Evolutionary conservation across 202 grass and related monocot genomes (phyloP), one percentile per base, ranked within the genome.

Genomic region (Panicum hallii): DNA sequence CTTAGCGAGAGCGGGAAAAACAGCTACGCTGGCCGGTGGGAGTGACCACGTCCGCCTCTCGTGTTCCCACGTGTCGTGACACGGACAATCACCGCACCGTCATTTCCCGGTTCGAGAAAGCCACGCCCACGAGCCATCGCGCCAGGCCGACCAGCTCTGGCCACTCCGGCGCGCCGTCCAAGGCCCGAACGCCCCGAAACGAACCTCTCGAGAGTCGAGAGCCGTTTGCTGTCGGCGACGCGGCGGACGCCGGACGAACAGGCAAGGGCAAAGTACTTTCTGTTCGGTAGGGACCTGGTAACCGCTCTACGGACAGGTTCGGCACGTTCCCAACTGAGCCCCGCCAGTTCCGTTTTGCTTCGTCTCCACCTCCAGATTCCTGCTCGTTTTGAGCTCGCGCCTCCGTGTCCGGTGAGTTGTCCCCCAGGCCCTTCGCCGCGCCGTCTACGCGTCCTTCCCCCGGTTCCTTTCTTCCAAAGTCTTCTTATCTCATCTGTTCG

Each of bases 361-460:
- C 53, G 66, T 44, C 67, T 54, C 30, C 17, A 7, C 67, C 56
- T 12, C 43, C n/a, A 3, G 53, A 70, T 52, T 63, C 9, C 34
- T 38, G 19, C 53, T 71, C 26, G 26, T 48, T 67, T 75, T 26
- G 15, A 11, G 50, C 43, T 49, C 16, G 50, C 69, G 81, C 45
- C 77, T 63, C 78, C 71, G 83, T 89, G 88, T 67, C 78, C 78
- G 58, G 16, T 82, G 88, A 82, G 84, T 42, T 87, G 74, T 83
- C 49, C 49, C 40, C 79, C 15, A 3, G 8, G 6, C 41, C 54
- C 19, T 30, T 20, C 40, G 56, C 84, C 50, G 55, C 88, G 88
- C 28, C 63, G 79, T 79, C 67, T 62, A 90, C 88, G 88, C 88
- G 88, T 86, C 61, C 22, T n/a, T 41, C 30, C 61, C 74, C 60